A percentile compares a stretch with the other conserved stretches of the same genome.
Conservation (phyloP, 257 asterid species). For the Nicotiana tabacum region DNA sequence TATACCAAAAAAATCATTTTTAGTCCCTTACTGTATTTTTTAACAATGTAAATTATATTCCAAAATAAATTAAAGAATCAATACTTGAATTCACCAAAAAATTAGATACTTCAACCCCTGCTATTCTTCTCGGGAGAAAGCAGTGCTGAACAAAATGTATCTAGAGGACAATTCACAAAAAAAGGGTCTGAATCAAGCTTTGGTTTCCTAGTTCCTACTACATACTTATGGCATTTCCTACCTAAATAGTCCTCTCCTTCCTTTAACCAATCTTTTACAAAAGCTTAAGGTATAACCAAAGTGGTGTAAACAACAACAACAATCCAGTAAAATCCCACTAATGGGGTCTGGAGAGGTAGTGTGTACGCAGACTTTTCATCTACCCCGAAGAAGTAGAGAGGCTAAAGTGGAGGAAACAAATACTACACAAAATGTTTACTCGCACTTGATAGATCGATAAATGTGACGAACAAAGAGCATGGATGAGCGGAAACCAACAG, state of each 20-base stretch:
- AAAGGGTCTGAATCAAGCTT: background rate
- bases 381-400: too few relatives aligned
- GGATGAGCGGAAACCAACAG: slow-evolving; percentile 20
- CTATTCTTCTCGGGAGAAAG: too few relatives aligned
- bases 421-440: slow-evolving; percentile 12
- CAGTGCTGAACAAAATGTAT: background rate
- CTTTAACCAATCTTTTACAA: background rate
- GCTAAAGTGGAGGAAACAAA: background rate
- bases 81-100: too few relatives aligned
- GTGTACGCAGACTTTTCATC: too few relatives aligned
- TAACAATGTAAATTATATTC: too few relatives aligned
- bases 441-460: slow-evolving; percentile 23
- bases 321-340: too few relatives aligned
- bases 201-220: background rate
- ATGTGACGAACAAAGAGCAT: slow-evolving; percentile 22
- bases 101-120: too few relatives aligned
- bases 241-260: background rate
- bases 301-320: background rate
- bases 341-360: too few relatives aligned
- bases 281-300: background rate
- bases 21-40: too few relatives aligned
- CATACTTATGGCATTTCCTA: background rate
- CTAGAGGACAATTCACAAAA: background rate
- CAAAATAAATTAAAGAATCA: too few relatives aligned
- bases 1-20: too few relatives aligned